These are phyloP conservation scores for Arachis hypogaea DNA, from an alignment of 306 rosid species.

Conservation along the genomic window DNA sequence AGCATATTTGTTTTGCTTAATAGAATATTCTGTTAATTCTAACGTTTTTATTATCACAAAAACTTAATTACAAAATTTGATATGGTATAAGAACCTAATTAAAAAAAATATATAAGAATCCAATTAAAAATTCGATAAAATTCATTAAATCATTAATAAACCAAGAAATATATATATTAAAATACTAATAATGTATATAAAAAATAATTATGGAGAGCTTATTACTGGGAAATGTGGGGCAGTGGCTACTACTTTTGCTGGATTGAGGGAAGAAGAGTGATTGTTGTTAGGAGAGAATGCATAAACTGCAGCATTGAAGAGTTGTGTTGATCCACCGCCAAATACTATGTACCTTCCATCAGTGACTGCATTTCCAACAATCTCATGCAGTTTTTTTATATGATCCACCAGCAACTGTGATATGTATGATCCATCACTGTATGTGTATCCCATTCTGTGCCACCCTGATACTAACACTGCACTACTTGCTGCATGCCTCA, in stretches of 20 bases:
- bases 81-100: too few relatives aligned
- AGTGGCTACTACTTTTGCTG: conserved; percentile 38
- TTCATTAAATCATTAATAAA: too few relatives aligned
- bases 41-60: too few relatives aligned
- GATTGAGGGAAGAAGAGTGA: conserved; percentile 6
- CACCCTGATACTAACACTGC: conserved; percentile 44
- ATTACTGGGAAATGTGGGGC: conserved; percentile 27
- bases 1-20: too few relatives aligned
- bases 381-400: conserved; percentile 33
- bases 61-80: too few relatives aligned
- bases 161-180: too few relatives aligned
- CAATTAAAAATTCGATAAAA: too few relatives aligned
- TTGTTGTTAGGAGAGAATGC: conserved; percentile 36
- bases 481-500: conserved; percentile 42
- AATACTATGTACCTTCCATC: conserved; percentile 44
- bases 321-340: conserved; percentile 56
- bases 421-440: conserved; percentile 32
- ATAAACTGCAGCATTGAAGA: conserved; percentile 50
- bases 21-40: too few relatives aligned
- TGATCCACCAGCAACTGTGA: conserved; percentile 38
- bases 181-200: too few relatives aligned
- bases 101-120: too few relatives aligned
- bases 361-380: conserved; percentile 52
- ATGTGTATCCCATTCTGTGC: conserved; percentile 48
- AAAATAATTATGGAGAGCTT: not conserved